A percentile compares a stretch with the other conserved stretches of the same genome.
Evolutionary conservation across 805 yeast genomes (phyloP).

Genomic region (Starmerella stigmatis): DNA sequence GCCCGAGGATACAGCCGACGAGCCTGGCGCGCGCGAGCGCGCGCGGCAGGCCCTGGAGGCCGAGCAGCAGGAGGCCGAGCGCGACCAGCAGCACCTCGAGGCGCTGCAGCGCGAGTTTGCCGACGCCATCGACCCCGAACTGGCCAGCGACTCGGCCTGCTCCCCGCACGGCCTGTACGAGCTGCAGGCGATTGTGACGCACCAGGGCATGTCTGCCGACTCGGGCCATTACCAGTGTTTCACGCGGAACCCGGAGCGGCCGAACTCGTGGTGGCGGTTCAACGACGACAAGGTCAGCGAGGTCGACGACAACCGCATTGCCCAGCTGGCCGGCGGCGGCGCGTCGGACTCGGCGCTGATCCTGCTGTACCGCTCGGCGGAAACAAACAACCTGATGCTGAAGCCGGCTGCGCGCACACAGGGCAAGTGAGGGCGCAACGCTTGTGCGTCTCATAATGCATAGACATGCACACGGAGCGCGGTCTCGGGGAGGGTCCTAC

Average conservation of each 20-base stretch:
- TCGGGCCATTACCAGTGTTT: conserved; percentile 95
- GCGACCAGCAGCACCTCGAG: conserved; percentile 18
- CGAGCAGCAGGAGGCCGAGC: conserved; percentile 13
- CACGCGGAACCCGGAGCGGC: conserved; percentile 51
- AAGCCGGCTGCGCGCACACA: conserved; percentile 1
- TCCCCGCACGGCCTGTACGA: conserved; percentile 85
- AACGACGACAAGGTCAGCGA: conserved; percentile 80
- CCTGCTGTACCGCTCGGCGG: conserved; percentile 66
- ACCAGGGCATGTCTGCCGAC: conserved; percentile 90
- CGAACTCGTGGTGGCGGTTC: conserved; percentile 84
- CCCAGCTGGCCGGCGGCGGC: conserved; percentile 89
- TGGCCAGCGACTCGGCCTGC: conserved; percentile 43
- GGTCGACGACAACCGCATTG: conserved; percentile 74
- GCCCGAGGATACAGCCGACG: conserved; percentile 14
- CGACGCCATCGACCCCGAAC: conserved; percentile 34
- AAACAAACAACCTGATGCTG: not conserved
- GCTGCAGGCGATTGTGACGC: conserved; percentile 74
- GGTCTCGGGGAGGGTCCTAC: too few relatives aligned
- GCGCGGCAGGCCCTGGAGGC: conserved; percentile 21
- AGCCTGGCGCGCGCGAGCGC: conserved; percentile 18
- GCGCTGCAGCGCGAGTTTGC: conserved; percentile 26
- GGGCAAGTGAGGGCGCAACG: not conserved
- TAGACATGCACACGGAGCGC: too few relatives aligned
- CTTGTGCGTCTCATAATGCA: too few relatives aligned
- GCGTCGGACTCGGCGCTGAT: conserved; percentile 92